Evolutionary conservation across 345 rosid genomes (phyloP), one percentile per base, ranked within the genome.

Genomic region (Salix purpurea): DNA sequence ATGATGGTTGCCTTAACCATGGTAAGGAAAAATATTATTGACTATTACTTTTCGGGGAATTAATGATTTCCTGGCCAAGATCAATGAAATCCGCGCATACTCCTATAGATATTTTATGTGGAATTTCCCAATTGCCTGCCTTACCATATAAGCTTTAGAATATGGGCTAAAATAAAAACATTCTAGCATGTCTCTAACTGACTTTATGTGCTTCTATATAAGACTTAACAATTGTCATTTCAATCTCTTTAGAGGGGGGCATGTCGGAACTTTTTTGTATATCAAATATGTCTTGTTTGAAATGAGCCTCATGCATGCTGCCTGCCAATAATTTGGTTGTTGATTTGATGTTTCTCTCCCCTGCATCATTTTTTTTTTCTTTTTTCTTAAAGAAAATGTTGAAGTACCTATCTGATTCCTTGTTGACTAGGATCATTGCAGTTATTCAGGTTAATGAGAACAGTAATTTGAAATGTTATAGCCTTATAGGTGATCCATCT

Each of bases 1-100:
- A 16, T 14, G 78, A 74, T 52, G 72, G 65, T 28, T 67, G 13
- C 52, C 4, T 64, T 74, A 66, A 70, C 71, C 76, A 7, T 65
- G 84, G 84, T 74, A 28, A 69, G 71, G 39, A 77, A 3, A 46
- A 65, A 12, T 34, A 65, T 23, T 26, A 36, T 69, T 78, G 23
- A 23, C 11, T 9, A n/a, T 42, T 18, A 14, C 19, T 39, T 5
- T 39, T 69, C 18, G 15, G 42, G 44, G 28, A 6, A 40, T 30
- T 21, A 44, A 2, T 65, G 62, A 8, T n/a, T 56, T 21, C 62
- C 24, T n/a, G 4, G 28, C 4, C 24, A 21, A n/a, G 62, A 56
- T 56, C 12, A 9, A n/a, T 56, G 44, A 40, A 40, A 56, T 56
- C 62, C 26, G 24, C 12, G 24, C 24, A 56, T n/a, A n/a, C 62